Evolutionary conservation across 2,329 filamentous ascomycete genomes (phyloP).

Genomic region (Annulohypoxylon truncatum): DNA sequence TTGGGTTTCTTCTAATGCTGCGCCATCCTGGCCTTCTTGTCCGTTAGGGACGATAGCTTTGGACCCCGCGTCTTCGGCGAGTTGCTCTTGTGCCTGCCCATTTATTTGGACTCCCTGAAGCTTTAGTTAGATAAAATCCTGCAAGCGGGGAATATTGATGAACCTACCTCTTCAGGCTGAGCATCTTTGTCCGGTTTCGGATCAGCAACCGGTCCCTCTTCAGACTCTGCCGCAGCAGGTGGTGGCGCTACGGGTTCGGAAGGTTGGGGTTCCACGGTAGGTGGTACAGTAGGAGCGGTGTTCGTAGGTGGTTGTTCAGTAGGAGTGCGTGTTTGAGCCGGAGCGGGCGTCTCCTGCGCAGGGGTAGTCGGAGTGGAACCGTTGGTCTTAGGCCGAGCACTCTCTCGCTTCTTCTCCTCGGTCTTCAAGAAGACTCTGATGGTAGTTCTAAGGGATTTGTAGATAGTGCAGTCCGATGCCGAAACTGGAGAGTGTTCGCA

Average conservation of each 20-base stretch:
- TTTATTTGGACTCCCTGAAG: constrained; percentile 18
- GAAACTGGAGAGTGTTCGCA: constrained; percentile 93
- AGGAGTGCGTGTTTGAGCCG: constrained; percentile 48
- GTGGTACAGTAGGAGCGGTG: constrained; percentile 8
- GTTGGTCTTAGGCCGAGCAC: constrained; percentile 63
- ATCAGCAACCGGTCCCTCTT: constrained; percentile 8
- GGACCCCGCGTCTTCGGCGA: constrained; percentile 19
- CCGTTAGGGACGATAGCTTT: constrained; percentile 42
- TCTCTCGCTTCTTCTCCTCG: constrained; percentile 88
- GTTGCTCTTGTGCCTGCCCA: constrained; percentile 28
- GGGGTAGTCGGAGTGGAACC: constrained; percentile 56
- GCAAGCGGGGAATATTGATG: background rate
- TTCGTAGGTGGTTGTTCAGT: constrained; percentile 39
- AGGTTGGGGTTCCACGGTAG: constrained; percentile 28
- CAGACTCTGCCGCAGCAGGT: constrained; percentile 4
- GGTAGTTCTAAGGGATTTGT: constrained; percentile 92
- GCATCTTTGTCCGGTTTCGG: constrained; percentile 25
- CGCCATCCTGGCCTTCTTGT: constrained; percentile 36
- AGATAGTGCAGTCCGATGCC: constrained; percentile 84
- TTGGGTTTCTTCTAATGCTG: constrained; percentile 45
- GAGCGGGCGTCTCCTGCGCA: constrained; percentile 55
- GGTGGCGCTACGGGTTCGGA: constrained; percentile 21
- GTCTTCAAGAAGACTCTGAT: constrained; percentile 91
- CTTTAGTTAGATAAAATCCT: constrained; percentile 15
- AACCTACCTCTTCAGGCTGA: constrained; percentile 35